These are phyloP conservation scores for Backusella liffmaniae DNA, from an alignment of 192 early-diverging fungal genomes.

Conservation along the genomic window DNA sequence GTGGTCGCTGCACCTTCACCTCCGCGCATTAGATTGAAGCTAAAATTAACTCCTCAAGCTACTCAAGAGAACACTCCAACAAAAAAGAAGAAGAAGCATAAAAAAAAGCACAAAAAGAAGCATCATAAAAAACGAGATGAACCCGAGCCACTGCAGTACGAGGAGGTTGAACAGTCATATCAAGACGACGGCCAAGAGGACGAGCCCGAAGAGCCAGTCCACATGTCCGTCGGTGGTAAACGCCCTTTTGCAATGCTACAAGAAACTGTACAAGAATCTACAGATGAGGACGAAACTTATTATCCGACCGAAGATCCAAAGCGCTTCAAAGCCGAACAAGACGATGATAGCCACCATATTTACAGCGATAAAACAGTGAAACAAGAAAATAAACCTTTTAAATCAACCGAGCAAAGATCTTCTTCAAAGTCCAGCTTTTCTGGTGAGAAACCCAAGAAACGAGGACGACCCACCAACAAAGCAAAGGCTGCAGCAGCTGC, in stretches of 20 bases:
- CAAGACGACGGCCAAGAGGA: conserved; percentile 33
- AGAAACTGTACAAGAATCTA: not conserved
- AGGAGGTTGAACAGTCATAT: conserved; percentile 4
- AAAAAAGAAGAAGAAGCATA: conserved; percentile 29
- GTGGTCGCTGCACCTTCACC: not conserved
- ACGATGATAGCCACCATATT: not conserved
- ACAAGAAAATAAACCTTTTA: not conserved
- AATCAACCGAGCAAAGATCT: conserved; percentile 20
- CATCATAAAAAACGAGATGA: conserved; percentile 6
- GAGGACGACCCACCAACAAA: conserved; percentile 34
- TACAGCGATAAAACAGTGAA: not conserved
- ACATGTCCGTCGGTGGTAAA: conserved; percentile 14
- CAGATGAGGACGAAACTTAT: not conserved
- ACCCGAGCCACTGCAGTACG: not conserved
- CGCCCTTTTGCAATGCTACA: not conserved
- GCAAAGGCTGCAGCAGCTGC: conserved; percentile 28
- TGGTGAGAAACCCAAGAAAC: conserved; percentile 23
- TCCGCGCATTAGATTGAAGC: conserved; percentile 27
- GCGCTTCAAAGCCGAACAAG: not conserved
- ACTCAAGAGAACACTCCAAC: conserved; percentile 7
- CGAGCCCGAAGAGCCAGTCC: conserved; percentile 13
- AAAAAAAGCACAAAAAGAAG: conserved; percentile 26
- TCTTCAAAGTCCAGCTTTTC: not conserved
- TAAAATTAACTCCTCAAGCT: conserved; percentile 22
- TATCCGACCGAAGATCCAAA: conserved; percentile 8